Evolutionary conservation across 192 early-diverging fungal species (phyloP).

Genomic region (Backusella parvicylindrica): DNA sequence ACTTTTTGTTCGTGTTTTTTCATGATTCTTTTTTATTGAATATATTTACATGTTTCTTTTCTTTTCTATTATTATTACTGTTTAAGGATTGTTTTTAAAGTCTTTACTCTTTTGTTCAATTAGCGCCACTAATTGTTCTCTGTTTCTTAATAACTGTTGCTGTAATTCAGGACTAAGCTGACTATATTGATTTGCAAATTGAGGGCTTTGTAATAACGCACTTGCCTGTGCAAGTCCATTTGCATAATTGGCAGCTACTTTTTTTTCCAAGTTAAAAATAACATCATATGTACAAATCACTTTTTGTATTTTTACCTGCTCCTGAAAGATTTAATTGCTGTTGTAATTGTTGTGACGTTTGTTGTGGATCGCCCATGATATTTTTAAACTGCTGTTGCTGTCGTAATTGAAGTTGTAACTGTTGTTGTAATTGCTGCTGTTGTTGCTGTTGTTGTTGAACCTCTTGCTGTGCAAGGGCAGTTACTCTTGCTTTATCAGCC

Average conservation of each 20-base stretch:
- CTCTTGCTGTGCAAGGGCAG: conserved; percentile 7
- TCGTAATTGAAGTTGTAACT: background rate
- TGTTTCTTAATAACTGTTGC: conserved; percentile 24
- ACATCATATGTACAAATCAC: too few relatives aligned
- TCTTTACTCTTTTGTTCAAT: conserved; percentile 28
- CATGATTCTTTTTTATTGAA: background rate
- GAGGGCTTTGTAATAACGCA: conserved; percentile 23
- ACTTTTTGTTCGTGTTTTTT: background rate
- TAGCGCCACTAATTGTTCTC: conserved; percentile 25
- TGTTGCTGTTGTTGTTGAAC: background rate
- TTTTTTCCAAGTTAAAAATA: too few relatives aligned
- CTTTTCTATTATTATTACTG: background rate
- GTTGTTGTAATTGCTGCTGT: background rate
- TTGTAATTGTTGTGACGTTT: background rate
- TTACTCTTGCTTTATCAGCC: conserved; percentile 19
- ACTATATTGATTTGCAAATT: conserved; percentile 27
- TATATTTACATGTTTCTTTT: background rate
- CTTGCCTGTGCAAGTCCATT: conserved; percentile 28
- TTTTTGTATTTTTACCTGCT: conserved; percentile 6
- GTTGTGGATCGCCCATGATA: background rate
- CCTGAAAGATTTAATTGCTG: background rate
- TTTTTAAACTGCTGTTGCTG: background rate
- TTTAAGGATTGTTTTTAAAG: conserved; percentile 1
- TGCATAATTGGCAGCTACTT: conserved; percentile 9
- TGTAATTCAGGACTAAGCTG: conserved; percentile 31